Evolutionary conservation across 1,139 yeast genomes (phyloP), one percentile per base, ranked within the genome.

Genomic region (Blastobotrys indianensis): DNA sequence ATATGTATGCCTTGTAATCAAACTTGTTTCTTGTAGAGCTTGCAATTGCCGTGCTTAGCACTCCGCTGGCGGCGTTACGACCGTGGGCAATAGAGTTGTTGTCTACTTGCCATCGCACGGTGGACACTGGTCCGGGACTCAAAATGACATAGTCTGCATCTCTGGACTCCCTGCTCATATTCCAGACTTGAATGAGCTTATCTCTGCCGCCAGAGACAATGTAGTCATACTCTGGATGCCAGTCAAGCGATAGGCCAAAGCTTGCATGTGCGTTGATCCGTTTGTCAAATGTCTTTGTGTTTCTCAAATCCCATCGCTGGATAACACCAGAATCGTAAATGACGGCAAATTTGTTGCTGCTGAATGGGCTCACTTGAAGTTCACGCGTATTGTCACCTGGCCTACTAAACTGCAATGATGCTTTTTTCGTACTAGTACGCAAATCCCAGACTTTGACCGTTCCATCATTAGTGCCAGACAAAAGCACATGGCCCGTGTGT

Each of bases 161-260:
- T 33, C 73, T 52, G n/a, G 67, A 54, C 31, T 69, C 73, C 20
- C 64, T 56, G 6, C 67, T 63, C 73, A 79, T 68, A 59, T 84
- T 84, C 90, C 95, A 87, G 1, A 85, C 77, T 53, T 86, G 87
- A 37, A 86, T 73, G 53, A 82, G 82, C 52, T 80, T 85, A 65
- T 92, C 99, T 56, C 97, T 73, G 9, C 98, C 98, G 15, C 97
- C 97, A 10, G 96, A 86, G 1, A 83, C 82, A 13, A 92, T 77
- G 57, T 82, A 85, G 54, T 88, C 95, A 36, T 75, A 67, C 41
- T 80, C 83, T 0, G 95, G 94, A 59, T 90, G 96, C 79, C 95
- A 88, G 59, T 86, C 88, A 8, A 92, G 66, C 1, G 95, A 79
- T 16, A 90, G 70, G 0, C 95, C 97, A 1, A 95, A 94, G 0